Evolutionary conservation across 495 filamentous ascomycete species (phyloP), one percentile per base, ranked within the genome.

Genomic region (Parathielavia hyrcaniae): DNA sequence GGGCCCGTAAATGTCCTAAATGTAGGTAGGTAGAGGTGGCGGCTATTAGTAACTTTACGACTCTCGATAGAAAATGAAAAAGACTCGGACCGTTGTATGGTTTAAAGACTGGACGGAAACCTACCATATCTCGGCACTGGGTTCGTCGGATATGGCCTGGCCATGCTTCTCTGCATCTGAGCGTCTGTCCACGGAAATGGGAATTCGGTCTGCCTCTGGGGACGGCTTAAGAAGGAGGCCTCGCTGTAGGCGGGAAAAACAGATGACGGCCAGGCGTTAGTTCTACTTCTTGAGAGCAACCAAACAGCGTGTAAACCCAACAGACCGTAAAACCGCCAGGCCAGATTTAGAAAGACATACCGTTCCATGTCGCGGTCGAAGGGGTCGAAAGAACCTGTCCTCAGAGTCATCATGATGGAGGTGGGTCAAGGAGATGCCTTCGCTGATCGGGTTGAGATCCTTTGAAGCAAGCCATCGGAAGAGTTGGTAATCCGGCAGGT

Each of bases 1-100:
- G 46, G 46, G 46, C 46, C 46, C 16, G 46, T 49, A 35, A 49
- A 49, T 35, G 26, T 17, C 46, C 46, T 49, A 49, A 17, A 49
- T 4, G 46, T 9, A n/a, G 26, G 16, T 16, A 35, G 4, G n/a
- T n/a, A n/a, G n/a, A 34, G 26, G 19, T 11, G 16, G 16, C 46
- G 26, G 26, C 16, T n/a, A 35, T 35, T 1, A 49, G 46, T 5
- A 34, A 34, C 45, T 30, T 26, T 48, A 26, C 5, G 23, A 32
- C 45, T 34, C 26, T 48, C 26, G 13, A 34, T 16, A 34, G 26
- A 10, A 34, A 48, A 17, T 19, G 40, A n/a, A n/a, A n/a, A n/a
- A n/a, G n/a, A n/a, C n/a, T n/a, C n/a, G n/a, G n/a, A n/a, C n/a
- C n/a, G n/a, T n/a, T n/a, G n/a, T n/a, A n/a, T n/a, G n/a, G n/a